Conservation (phyloP, 495 filamentous ascomycete genomes). For the Collariella sp. region DNA sequence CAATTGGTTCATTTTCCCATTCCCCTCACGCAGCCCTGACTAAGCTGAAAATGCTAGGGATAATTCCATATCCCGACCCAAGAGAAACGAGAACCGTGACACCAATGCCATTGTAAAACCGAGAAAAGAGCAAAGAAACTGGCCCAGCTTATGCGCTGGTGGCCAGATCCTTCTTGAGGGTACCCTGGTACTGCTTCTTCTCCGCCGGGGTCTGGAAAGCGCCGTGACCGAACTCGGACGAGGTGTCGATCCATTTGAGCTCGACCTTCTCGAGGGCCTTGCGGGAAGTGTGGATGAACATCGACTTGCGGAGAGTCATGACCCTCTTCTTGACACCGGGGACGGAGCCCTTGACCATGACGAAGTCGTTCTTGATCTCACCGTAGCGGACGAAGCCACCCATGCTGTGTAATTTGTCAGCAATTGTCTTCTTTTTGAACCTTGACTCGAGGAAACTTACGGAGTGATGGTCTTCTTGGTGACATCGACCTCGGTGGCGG, state of each 20-base stretch:
- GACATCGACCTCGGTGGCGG: slow-evolving; percentile 89
- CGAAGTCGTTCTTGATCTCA: slow-evolving; percentile 98
- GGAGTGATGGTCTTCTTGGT: slow-evolving; percentile 99
- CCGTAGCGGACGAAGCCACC: slow-evolving; percentile 99
- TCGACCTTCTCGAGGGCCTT: slow-evolving; percentile 97
- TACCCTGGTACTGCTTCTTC: slow-evolving; percentile 91
- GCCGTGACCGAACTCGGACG: slow-evolving; percentile 99
- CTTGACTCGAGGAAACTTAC: slow-evolving; percentile 52
- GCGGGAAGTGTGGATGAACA: slow-evolving; percentile 94
- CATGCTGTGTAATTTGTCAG: slow-evolving; percentile 50
- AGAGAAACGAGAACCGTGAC: slow-evolving; percentile 43
- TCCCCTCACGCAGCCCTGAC: slow-evolving; percentile 39
- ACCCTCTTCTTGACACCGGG: slow-evolving; percentile 99
- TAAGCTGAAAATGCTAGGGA: slow-evolving; percentile 36
- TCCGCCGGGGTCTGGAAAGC: slow-evolving; percentile 96
- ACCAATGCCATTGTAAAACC: slow-evolving; percentile 45
- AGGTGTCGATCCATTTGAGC: slow-evolving; percentile 99
- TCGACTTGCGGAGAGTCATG: slow-evolving; percentile 98
- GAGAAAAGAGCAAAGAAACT: slow-evolving; percentile 42
- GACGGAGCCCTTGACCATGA: slow-evolving; percentile 94
- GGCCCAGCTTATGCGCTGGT: slow-evolving; percentile 51
- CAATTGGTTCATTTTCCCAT: slow-evolving; percentile 31
- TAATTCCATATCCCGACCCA: slow-evolving; percentile 35
- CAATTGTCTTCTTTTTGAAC: neutral
- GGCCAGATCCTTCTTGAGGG: slow-evolving; percentile 96